Conservation (phyloP, 2,329 filamentous ascomycete species). For the Verticillium tricorpus region DNA sequence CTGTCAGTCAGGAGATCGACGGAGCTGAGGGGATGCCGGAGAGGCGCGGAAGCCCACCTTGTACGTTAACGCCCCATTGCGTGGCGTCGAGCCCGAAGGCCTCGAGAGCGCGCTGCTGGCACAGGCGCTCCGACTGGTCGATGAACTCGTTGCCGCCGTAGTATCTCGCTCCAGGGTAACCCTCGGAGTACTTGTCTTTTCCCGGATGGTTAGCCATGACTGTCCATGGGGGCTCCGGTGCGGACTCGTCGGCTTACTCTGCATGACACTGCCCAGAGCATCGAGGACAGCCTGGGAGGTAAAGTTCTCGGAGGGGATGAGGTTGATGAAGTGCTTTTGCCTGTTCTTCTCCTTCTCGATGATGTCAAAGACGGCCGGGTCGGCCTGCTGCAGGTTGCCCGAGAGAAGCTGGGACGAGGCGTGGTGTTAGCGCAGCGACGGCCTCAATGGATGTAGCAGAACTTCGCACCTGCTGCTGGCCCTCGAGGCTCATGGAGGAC, state of each 20-base stretch:
- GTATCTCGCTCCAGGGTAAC: constrained; percentile 92
- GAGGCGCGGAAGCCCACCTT: constrained; percentile 28
- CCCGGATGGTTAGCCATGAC: constrained; percentile 23
- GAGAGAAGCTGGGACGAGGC: constrained; percentile 62
- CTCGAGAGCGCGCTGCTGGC: constrained; percentile 84
- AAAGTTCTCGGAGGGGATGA: constrained; percentile 94
- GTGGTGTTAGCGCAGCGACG: constrained; percentile 10
- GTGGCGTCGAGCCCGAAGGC: constrained; percentile 78
- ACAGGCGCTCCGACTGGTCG: constrained; percentile 82
- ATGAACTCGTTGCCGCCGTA: constrained; percentile 98
- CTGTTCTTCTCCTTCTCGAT: constrained; percentile 93
- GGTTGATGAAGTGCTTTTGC: constrained; percentile 97
- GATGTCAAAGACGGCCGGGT: constrained; percentile 83
- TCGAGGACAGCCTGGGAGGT: constrained; percentile 90
- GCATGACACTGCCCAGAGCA: constrained; percentile 90
- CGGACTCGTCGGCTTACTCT: constrained; percentile 55
- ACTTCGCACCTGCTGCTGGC: constrained; percentile 54
- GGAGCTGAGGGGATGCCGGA: not conserved
- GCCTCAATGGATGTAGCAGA: constrained; percentile 7
- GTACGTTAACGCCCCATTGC: constrained; percentile 96
- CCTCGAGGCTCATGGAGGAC: constrained; percentile 46
- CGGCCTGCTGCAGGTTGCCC: constrained; percentile 74
- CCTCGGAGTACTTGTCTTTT: constrained; percentile 94
- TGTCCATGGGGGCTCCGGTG: not conserved
- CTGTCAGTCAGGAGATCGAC: constrained; percentile 7